Base-by-base conservation (phyloP, 306 rosid species). In the Carpinus fangiana region DNA sequence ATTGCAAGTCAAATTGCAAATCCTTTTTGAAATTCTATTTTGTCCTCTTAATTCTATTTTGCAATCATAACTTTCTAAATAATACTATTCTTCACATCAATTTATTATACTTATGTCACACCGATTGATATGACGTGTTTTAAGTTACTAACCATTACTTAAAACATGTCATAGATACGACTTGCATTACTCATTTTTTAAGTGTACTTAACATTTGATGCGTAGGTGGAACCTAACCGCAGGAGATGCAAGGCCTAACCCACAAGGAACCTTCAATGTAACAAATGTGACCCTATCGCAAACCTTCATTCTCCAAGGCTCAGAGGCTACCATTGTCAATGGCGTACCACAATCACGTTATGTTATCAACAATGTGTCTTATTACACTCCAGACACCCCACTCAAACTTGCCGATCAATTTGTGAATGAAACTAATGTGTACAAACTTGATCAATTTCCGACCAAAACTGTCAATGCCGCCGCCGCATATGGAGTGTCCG, bases 221-320 rank as follows among this genome's bases (percentile, higher is more conserved):
- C 76, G 54, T 61, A 94, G 96, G 87, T 94, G 95, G 97, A 94
- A 94, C 84, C 41, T 90, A 74, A 94, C 91, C 4, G 18, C 95
- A 5, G 97, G 95, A 76, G 97, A 95, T 73, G 98, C 97, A 60
- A 89, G 97, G 88, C 97, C 91, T 72, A 90, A 90, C 45, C 97
- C 96, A 41, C 97, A 94, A 76, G 97, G 97, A 79, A 79, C 91
- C 8, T 94, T 92, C 87, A 90, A 88, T 61, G 96, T 86, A 0
- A 56, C 87, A 81, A 87, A 90, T 72, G 91, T 92, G 79, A 90
- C 90, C 21, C 76, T 92, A 73, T 79, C 93, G 7, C 90, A 92
- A 78, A 87, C 82, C 28, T 94, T 92, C 61, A 75, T 90, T 79
- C 92, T 94, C 12, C 81, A 79, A 61, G 79, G 84, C 56, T 86